phyloP scores from a whole-genome alignment of 768 basidiomycete genomes.

The Boletus sp. region DNA sequence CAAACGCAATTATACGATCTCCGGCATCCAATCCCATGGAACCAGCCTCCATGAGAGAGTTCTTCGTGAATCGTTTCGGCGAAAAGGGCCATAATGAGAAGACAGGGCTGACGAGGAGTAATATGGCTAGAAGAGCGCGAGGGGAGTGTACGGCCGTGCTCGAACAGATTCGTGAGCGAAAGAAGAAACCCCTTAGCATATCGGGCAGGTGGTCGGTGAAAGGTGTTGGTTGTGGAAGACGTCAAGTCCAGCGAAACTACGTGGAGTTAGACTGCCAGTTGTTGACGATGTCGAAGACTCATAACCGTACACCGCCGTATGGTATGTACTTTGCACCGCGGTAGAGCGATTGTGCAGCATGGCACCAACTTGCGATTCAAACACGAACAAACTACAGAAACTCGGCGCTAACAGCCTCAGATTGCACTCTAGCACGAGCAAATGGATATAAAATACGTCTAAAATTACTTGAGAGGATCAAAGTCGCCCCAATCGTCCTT shows the following conservation, averaged over 20 bases:
- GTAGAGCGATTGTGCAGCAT: not conserved
- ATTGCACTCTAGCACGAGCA: not conserved
- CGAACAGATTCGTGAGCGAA: not conserved
- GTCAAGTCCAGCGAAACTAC: too few species aligned
- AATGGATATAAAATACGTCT: not conserved
- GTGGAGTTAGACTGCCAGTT: not conserved
- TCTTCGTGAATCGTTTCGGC: conserved; percentile 80
- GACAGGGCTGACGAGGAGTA: conserved; percentile 22
- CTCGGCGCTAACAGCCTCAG: not conserved
- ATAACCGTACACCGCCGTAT: conserved; percentile 2
- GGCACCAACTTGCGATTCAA: conserved; percentile 15
- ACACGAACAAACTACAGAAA: conserved; percentile 23
- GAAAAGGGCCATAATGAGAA: conserved; percentile 77
- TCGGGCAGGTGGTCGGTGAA: not conserved
- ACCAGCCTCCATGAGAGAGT: conserved; percentile 78
- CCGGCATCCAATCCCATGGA: conserved; percentile 72
- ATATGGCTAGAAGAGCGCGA: conserved; percentile 10
- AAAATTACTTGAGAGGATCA: conserved; percentile 52
- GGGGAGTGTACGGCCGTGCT: not conserved
- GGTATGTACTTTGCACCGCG: not conserved
- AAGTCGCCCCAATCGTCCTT: conserved; percentile 81
- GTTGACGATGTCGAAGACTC: not conserved
- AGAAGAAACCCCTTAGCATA: conserved; percentile 10
- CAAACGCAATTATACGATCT: conserved; percentile 81
- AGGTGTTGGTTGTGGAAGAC: not conserved